Evolutionary conservation across 2,329 filamentous ascomycete genomes (phyloP).

Genomic region (Colletotrichum graminicola): DNA sequence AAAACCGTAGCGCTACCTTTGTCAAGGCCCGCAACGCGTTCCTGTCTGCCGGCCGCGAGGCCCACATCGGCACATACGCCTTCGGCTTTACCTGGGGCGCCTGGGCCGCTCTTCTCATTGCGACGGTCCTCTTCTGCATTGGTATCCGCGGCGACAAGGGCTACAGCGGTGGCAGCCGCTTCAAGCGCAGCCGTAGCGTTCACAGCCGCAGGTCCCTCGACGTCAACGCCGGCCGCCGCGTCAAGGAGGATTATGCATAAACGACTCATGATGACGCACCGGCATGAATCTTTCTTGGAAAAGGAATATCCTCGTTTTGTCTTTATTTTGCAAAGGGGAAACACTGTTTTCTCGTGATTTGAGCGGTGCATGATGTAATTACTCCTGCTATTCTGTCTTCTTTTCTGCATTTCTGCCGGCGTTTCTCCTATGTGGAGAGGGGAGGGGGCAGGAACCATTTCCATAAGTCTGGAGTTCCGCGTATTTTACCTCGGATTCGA

Average conservation of each 20-base stretch:
- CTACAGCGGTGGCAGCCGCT: slow-evolving; percentile 54
- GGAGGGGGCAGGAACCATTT: background rate
- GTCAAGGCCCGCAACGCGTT: slow-evolving; percentile 79
- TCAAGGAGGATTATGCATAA: slow-evolving; percentile 79
- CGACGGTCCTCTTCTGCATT: slow-evolving; percentile 75
- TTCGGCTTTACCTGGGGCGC: slow-evolving; percentile 85
- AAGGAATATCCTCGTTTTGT: background rate
- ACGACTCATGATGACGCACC: background rate
- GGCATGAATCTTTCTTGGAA: background rate
- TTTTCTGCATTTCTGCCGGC: slow-evolving; percentile 4
- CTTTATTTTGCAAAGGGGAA: background rate
- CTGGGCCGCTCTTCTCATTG: slow-evolving; percentile 74
- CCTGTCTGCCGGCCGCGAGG: slow-evolving; percentile 64
- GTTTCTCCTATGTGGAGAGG: background rate
- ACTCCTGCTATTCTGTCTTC: background rate
- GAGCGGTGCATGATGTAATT: background rate
- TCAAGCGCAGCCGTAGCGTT: slow-evolving; percentile 63
- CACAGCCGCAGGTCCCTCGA: slow-evolving; percentile 68
- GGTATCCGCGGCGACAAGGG: slow-evolving; percentile 66
- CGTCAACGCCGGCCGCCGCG: slow-evolving; percentile 65
- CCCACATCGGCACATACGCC: slow-evolving; percentile 74
- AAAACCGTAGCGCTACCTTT: slow-evolving; percentile 64
- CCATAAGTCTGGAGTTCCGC: slow-evolving; percentile 1
- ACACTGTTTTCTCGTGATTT: background rate
- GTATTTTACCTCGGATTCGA: background rate